These are phyloP conservation scores for Pichia gijzeniarum DNA, from an alignment of 805 yeast species.

Conservation along the genomic window DNA sequence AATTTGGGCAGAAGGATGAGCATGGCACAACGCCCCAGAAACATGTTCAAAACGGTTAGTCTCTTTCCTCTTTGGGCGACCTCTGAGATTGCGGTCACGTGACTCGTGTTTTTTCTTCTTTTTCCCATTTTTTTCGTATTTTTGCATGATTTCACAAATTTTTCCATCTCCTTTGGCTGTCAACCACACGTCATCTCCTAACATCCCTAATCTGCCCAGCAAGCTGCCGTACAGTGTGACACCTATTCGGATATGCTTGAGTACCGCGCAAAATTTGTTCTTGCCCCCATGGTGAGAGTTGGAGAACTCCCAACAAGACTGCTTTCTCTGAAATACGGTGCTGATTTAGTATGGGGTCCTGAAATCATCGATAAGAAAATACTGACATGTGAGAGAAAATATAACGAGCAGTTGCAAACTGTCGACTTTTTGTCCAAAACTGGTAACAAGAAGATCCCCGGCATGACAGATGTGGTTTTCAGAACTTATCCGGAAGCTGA, in stretches of 20 bases:
- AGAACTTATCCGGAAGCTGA: slow-evolving; percentile 66
- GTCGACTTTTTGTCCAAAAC: slow-evolving; percentile 48
- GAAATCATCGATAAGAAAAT: slow-evolving; percentile 88
- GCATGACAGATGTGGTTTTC: slow-evolving; percentile 50
- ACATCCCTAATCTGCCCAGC: too few species aligned
- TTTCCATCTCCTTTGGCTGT: too few species aligned
- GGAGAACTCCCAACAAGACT: slow-evolving; percentile 91
- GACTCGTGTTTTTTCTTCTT: background rate
- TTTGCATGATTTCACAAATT: background rate
- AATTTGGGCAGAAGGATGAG: too few species aligned
- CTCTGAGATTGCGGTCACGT: background rate
- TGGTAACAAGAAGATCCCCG: slow-evolving; percentile 38
- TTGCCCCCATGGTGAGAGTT: slow-evolving; percentile 96
- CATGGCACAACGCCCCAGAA: too few species aligned
- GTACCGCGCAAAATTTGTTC: slow-evolving; percentile 70
- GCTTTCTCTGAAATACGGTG: slow-evolving; percentile 74
- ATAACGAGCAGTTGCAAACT: slow-evolving; percentile 50
- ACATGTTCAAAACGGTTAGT: background rate
- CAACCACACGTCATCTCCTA: too few species aligned
- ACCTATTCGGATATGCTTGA: slow-evolving; percentile 47
- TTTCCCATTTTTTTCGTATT: background rate
- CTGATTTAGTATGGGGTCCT: slow-evolving; percentile 95
- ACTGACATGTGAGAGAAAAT: slow-evolving; percentile 57
- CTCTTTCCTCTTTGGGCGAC: background rate
- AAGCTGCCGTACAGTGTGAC: too few species aligned